These are phyloP conservation scores for Verticillium albo-atrum DNA, from an alignment of 2,329 filamentous ascomycete genomes.

Conservation along the genomic window DNA sequence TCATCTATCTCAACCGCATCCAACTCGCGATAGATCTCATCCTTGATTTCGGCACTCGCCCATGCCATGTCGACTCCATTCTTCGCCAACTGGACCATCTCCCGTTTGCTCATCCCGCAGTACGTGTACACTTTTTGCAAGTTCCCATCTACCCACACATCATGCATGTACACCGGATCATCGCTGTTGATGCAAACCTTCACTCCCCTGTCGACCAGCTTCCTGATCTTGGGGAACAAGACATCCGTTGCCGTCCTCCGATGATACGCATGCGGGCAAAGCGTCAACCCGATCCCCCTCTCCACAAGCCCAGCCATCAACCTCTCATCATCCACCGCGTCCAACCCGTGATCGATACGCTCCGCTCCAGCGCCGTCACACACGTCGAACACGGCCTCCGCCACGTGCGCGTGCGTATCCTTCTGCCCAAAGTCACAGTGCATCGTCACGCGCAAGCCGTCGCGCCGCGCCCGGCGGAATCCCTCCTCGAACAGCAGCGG, in stretches of 20 bases:
- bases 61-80: slow-evolving; percentile 43
- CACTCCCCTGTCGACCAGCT: slow-evolving; percentile 59
- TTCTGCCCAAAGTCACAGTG: slow-evolving; percentile 49
- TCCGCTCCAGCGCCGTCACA: slow-evolving; percentile 38
- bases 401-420: slow-evolving; percentile 38
- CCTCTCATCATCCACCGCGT: slow-evolving; percentile 54
- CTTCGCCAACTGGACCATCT: slow-evolving; percentile 35
- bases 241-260: slow-evolving; percentile 36
- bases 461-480: slow-evolving; percentile 28
- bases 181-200: slow-evolving; percentile 71
- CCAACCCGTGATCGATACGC: slow-evolving; percentile 73
- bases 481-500: slow-evolving; percentile 37
- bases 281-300: slow-evolving; percentile 57
- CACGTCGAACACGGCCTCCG: slow-evolving; percentile 25
- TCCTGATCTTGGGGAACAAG: slow-evolving; percentile 45
- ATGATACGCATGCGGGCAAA: slow-evolving; percentile 56
- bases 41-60: slow-evolving; percentile 34
- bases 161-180: slow-evolving; percentile 62
- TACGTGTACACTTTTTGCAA: slow-evolving; percentile 37
- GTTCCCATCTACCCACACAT: slow-evolving; percentile 44
- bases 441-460: slow-evolving; percentile 40
- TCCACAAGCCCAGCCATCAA: slow-evolving; percentile 55
- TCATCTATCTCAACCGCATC: slow-evolving; percentile 10
- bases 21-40: slow-evolving; percentile 17
- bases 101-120: slow-evolving; percentile 31